These are phyloP conservation scores for Cyclotella choctawhatcheeana DNA, from an alignment of 108 stramenopile species.

Conservation along the genomic window DNA sequence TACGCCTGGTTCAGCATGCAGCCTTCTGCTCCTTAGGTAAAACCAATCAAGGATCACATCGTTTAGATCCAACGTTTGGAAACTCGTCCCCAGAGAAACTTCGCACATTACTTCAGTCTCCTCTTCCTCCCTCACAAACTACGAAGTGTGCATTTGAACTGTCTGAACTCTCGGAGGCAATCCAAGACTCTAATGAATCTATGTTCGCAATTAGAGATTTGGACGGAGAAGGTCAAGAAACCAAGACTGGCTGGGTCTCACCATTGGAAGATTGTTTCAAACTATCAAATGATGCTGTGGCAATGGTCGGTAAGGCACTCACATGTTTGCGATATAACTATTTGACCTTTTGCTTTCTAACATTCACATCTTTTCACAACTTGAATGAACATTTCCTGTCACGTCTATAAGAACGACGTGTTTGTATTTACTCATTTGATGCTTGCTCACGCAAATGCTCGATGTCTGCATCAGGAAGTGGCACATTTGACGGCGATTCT, in stretches of 20 bases:
- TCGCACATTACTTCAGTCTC: constrained; percentile 64
- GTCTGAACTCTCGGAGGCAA: constrained; percentile 74
- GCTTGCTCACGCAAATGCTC: constrained; percentile 79
- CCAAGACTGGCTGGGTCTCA: constrained; percentile 44
- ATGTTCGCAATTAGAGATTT: constrained; percentile 45
- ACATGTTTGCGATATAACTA: neutral
- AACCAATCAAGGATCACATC: constrained; percentile 68
- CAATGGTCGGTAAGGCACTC: constrained; percentile 51
- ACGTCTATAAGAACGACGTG: constrained; percentile 59
- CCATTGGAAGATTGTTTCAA: constrained; percentile 70
- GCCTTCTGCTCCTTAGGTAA: constrained; percentile 84
- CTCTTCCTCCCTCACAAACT: constrained; percentile 82
- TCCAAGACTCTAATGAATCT: constrained; percentile 57
- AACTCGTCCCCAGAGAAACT: constrained; percentile 71
- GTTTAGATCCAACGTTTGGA: constrained; percentile 73
- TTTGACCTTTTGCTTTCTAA: no score
- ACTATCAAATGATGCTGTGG: constrained; percentile 73
- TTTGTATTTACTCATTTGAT: constrained; percentile 91
- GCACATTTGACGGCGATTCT: constrained; percentile 84
- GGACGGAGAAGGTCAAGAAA: constrained; percentile 29
- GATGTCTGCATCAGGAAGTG: constrained; percentile 80
- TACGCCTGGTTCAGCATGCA: constrained; percentile 75
- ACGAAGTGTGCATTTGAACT: constrained; percentile 83
- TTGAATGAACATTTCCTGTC: no score
- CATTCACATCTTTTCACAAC: no score